These are phyloP conservation scores for Rhizopogon roseolus DNA, from an alignment of 768 basidiomycete species.

Conservation along the genomic window DNA sequence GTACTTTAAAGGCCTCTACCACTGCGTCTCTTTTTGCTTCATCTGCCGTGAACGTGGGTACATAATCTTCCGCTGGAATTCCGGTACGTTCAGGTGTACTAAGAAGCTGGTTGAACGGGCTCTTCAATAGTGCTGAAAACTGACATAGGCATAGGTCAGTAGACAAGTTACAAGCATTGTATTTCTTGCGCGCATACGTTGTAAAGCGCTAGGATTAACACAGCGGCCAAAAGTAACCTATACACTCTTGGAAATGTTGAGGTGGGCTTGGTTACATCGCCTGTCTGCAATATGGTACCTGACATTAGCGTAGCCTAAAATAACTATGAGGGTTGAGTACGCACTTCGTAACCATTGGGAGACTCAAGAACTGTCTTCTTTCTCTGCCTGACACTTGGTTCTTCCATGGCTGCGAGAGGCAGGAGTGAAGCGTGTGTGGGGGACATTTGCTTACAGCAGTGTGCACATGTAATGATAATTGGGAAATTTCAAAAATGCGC, in stretches of 20 bases:
- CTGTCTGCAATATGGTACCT: constrained; percentile 3
- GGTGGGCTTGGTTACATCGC: neutral
- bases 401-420: constrained; percentile 6
- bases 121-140: constrained; percentile 8
- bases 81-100: constrained; percentile 3
- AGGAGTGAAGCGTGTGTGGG: neutral
- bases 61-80: constrained; percentile 10
- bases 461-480: too few relatives aligned
- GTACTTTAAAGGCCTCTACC: constrained; percentile 74
- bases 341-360: constrained; percentile 5
- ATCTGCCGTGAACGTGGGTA: constrained; percentile 46
- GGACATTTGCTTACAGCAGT: neutral
- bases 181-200: constrained; percentile 12
- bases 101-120: constrained; percentile 2
- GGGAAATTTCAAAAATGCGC: too few relatives aligned
- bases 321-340: neutral
- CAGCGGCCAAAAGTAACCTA: neutral
- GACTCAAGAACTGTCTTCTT: constrained; percentile 3
- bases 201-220: constrained; percentile 8
- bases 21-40: constrained; percentile 61
- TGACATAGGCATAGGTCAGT: constrained; percentile 1
- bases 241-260: constrained; percentile 6
- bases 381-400: constrained; percentile 19
- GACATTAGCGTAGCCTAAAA: neutral
- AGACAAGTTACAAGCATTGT: neutral